These are phyloP conservation scores for Parathielavia appendiculata DNA, from an alignment of 495 filamentous ascomycete genomes.

Conservation along the genomic window DNA sequence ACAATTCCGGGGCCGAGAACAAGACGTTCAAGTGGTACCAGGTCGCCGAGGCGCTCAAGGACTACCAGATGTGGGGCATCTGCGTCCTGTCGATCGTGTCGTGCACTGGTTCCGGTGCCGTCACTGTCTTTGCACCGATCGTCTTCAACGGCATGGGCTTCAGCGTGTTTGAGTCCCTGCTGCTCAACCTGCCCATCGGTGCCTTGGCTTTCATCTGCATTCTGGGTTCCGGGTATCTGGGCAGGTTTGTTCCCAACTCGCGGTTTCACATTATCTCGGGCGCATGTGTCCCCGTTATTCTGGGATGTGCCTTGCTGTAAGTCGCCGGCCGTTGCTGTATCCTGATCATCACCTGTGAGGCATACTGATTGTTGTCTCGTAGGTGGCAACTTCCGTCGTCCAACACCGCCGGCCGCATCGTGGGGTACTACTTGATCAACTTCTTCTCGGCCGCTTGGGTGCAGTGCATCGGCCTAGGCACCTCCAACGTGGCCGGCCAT, in stretches of 20 bases:
- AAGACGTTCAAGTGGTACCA: constrained; percentile 14
- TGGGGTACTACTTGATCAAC: constrained; percentile 10
- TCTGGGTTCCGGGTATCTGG: constrained; percentile 5
- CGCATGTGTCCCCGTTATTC: constrained; percentile 5
- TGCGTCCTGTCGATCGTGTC: constrained; percentile 4
- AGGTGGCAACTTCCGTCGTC: constrained; percentile 8
- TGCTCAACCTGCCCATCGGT: constrained; percentile 13
- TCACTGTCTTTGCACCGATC: constrained; percentile 10
- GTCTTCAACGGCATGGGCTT: constrained; percentile 16
- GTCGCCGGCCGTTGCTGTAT: neutral
- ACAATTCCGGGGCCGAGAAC: constrained; percentile 10
- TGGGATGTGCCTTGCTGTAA: constrained; percentile 6
- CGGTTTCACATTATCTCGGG: constrained; percentile 1
- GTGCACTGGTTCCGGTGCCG: constrained; percentile 7
- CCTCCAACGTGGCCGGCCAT: constrained; percentile 13
- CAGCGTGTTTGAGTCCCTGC: constrained; percentile 7
- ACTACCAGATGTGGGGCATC: constrained; percentile 12
- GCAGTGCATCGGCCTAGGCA: constrained; percentile 12
- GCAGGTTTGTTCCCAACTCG: neutral
- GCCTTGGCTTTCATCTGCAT: constrained; percentile 7
- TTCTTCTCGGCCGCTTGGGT: constrained; percentile 11
- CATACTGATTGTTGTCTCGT: neutral
- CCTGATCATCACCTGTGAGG: neutral
- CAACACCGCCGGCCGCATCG: constrained; percentile 8
- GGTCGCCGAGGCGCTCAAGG: constrained; percentile 2